A percentile compares a stretch with the other conserved stretches of the same genome.
Evolutionary conservation across 768 basidiomycete species (phyloP).

Genomic region (Rhodosporidiobolus odoratus): DNA sequence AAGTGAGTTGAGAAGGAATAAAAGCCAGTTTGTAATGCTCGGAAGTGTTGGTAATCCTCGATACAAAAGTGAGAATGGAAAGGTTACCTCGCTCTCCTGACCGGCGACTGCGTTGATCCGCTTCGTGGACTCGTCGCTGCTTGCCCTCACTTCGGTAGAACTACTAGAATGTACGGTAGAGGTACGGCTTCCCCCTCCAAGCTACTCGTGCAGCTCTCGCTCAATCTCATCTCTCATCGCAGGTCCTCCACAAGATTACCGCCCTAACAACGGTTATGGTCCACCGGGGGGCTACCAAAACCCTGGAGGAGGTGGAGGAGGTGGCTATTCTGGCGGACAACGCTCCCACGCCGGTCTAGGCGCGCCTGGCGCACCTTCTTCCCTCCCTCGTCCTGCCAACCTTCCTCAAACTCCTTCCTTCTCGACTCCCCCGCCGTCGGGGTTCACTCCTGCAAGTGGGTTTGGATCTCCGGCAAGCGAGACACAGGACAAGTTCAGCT

Average conservation of each 20-base stretch:
- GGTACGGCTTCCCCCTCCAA: neutral
- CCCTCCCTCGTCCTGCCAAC: neutral
- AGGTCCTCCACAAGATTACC: slow-evolving; percentile 8
- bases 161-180: slow-evolving; percentile 1
- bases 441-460: neutral
- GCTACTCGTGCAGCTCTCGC: neutral
- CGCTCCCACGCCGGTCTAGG: slow-evolving; percentile 20
- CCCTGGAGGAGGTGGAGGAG: neutral
- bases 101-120: neutral
- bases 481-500: slow-evolving; percentile 29
- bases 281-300: too few species aligned
- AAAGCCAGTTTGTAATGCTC: neutral
- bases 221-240: neutral
- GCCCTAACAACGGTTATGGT: slow-evolving; percentile 2
- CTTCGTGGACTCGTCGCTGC: neutral
- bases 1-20: neutral
- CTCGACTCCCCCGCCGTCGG: neutral
- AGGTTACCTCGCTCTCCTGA: too few species aligned
- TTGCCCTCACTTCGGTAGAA: too few species aligned
- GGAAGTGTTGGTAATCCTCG: neutral
- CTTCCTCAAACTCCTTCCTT: slow-evolving; percentile 4
- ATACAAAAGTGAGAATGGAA: neutral
- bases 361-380: neutral
- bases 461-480: neutral
- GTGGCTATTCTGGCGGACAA: neutral